A percentile compares a stretch with the other conserved stretches of the same genome.
These are phyloP conservation scores for Alternaria infectoria DNA, from an alignment of 2,329 filamentous ascomycete species.

Conservation along the genomic window DNA sequence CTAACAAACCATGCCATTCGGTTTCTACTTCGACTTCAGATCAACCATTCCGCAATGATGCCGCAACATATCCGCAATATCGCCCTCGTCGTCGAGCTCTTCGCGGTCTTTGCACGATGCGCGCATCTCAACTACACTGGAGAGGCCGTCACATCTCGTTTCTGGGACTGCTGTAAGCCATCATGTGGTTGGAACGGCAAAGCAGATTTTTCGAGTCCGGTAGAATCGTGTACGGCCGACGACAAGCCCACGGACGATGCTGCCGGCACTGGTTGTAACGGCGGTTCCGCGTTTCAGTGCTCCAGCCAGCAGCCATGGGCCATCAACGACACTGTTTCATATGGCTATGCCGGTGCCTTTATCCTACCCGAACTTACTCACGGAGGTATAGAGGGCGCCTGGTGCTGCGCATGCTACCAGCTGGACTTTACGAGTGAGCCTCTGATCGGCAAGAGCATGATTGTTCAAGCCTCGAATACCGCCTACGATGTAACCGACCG, in stretches of 20 bases:
- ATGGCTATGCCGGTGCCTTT: constrained; percentile 69
- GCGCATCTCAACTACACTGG: constrained; percentile 36
- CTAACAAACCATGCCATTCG: constrained; percentile 41
- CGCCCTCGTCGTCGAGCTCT: constrained; percentile 30
- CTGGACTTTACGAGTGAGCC: constrained; percentile 64
- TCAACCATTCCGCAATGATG: constrained; percentile 43
- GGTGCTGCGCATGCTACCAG: constrained; percentile 72
- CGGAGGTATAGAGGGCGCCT: constrained; percentile 62
- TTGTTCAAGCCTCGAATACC: constrained; percentile 70
- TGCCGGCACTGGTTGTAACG: constrained; percentile 60
- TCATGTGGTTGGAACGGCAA: constrained; percentile 68
- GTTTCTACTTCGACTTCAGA: constrained; percentile 36
- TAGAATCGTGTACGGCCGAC: constrained; percentile 61
- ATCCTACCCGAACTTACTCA: constrained; percentile 47
- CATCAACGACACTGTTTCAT: constrained; percentile 63
- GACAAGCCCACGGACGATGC: constrained; percentile 60
- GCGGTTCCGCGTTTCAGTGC: constrained; percentile 64
- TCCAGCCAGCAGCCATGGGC: constrained; percentile 68
- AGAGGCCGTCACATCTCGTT: constrained; percentile 44
- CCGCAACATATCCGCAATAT: constrained; percentile 37
- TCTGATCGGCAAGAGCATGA: constrained; percentile 66
- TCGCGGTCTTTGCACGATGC: constrained; percentile 26
- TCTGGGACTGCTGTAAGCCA: constrained; percentile 72
- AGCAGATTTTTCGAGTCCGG: constrained; percentile 58
- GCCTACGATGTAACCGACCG: constrained; percentile 48